These are phyloP conservation scores for Aspergillus intermedius DNA, from an alignment of 2,329 filamentous ascomycete species.

Conservation along the genomic window DNA sequence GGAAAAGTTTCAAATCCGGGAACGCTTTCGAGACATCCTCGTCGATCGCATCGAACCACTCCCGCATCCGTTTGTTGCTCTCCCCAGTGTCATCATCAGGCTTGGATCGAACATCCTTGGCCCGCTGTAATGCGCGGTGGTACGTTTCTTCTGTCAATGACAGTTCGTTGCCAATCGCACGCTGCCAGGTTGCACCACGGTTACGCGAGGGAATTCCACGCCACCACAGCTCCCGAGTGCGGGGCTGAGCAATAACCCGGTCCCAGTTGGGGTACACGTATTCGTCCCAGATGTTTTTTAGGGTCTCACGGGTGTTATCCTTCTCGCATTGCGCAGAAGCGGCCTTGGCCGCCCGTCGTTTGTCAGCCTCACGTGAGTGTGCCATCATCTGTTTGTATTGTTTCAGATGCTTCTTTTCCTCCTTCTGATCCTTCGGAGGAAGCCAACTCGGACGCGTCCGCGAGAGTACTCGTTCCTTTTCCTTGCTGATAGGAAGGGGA, in stretches of 20 bases:
- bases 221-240: conserved; percentile 59
- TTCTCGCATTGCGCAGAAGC: conserved; percentile 45
- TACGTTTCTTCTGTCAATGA: conserved; percentile 51
- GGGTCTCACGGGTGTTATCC: conserved; percentile 46
- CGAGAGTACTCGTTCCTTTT: conserved; percentile 59
- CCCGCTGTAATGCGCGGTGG: conserved; percentile 51
- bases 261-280: conserved; percentile 57
- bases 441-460: conserved; percentile 63
- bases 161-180: conserved; percentile 57
- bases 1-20: conserved; percentile 54
- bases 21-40: conserved; percentile 50
- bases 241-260: conserved; percentile 46
- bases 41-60: conserved; percentile 50
- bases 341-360: conserved; percentile 43
- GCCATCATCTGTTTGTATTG: conserved; percentile 62
- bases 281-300: conserved; percentile 56
- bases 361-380: conserved; percentile 53
- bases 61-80: conserved; percentile 38
- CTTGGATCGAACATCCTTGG: conserved; percentile 43
- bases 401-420: conserved; percentile 82
- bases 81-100: conserved; percentile 38
- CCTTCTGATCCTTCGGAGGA: conserved; percentile 68
- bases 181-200: conserved; percentile 53
- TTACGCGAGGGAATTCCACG: conserved; percentile 53
- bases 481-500: conserved; percentile 59